Percentiles rank a stretch among this genome's conserved stretches.
Conservation (phyloP, 441 rosid genomes). For the Melastoma candidum region DNA sequence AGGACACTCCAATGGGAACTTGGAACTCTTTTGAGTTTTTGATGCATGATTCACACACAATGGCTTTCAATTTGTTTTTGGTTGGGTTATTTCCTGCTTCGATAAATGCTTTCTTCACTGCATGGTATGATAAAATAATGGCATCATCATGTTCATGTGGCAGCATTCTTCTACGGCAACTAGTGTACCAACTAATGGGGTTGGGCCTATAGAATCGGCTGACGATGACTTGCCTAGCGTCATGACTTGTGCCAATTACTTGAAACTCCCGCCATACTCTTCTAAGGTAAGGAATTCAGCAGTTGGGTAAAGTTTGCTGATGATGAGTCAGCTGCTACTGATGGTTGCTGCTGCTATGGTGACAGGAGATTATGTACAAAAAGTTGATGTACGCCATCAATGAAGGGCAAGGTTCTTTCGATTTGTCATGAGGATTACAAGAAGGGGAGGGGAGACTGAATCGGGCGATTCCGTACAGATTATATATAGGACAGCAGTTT, state of each 20-base stretch:
- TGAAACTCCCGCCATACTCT: constrained; percentile 97
- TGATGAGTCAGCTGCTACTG: constrained; percentile 4
- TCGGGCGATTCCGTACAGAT: too few relatives aligned
- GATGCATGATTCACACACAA: too few relatives aligned
- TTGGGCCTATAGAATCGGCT: constrained; percentile 65
- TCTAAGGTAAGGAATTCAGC: constrained; percentile 42
- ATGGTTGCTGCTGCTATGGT: constrained; percentile 5
- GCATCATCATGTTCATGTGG: constrained; percentile 12
- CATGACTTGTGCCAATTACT: constrained; percentile 99
- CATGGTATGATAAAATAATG: neutral
- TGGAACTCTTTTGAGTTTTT: too few relatives aligned
- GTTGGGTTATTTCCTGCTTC: too few relatives aligned
- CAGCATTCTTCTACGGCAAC: constrained; percentile 78
- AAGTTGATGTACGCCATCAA: constrained; percentile 86
- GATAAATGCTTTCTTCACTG: neutral
- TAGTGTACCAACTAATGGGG: constrained; percentile 56
- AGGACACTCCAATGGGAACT: too few relatives aligned
- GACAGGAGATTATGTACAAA: constrained; percentile 96
- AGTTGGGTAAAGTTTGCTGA: neutral
- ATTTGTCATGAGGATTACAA: constrained; percentile 53
- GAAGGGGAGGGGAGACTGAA: too few relatives aligned
- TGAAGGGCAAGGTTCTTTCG: constrained; percentile 99
- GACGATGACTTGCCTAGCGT: constrained; percentile 98
- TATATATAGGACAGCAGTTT: too few relatives aligned
- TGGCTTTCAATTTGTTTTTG: too few relatives aligned